Evolutionary conservation across 2,329 filamentous ascomycete species (phyloP), one percentile per base, ranked within the genome.

Genomic region (Didymella arachidicola): DNA sequence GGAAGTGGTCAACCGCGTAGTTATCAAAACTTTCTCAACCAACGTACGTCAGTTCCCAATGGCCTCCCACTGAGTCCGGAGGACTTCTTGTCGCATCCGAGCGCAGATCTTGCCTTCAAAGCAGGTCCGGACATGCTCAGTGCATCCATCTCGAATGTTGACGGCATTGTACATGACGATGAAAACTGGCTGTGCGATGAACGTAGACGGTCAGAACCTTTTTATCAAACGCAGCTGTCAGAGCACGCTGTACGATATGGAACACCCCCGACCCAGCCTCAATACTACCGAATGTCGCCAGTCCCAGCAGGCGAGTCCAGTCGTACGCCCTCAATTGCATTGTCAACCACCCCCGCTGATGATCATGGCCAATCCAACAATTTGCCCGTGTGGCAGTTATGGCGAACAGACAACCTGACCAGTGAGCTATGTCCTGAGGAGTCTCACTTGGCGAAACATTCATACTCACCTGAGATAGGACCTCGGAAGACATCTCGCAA

Each of bases 351-450:
- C 30, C n/a, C 27, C 16, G 5, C 19, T 11, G 11, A 19, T 8
- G 11, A 22, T 11, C 1, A 29, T 38, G 38, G 14, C 7, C 39
- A 30, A 29, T 12, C 39, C 25, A 7, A 25, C 2, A 27, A 7
- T 27, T 11, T 45, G 34, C 64, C 64, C 4, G 41, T 60, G 1
- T 43, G 61, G 5, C 61, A 69, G 16, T 44, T 66, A 47, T 66
- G 65, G 65, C 63, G 61, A 1, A 65, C 63, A 2, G 29, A 57
- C 22, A 59, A 54, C 26, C 18, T 55, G 26, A 6, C 36, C 1
- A 42, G 45, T 38, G n/a, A 18, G 36, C 29, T 25, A 10, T 34
- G 26, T 22, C 11, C 4, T 8, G 7, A 19, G 19, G 22, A 1
- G 6, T 48, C 14, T 12, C 34, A 16, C 7, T 10, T 16, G 18